Base-by-base conservation (phyloP, 2,329 filamentous ascomycete species). In the Chrysosporium keratinophilum region DNA sequence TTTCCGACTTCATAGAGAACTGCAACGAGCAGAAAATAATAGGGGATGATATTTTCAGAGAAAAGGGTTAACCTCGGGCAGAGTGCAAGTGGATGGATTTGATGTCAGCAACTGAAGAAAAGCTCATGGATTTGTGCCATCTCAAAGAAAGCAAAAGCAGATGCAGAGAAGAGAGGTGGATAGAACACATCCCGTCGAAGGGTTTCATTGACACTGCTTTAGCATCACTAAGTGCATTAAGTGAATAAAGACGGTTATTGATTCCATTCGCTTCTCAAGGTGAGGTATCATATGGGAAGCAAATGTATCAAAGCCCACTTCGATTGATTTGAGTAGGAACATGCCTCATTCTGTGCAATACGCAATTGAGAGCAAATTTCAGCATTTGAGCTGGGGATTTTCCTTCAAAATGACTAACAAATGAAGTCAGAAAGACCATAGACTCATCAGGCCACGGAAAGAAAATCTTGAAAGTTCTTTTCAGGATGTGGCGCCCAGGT, bases 251-350 rank as follows among this genome's bases (percentile, higher is more conserved):
- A 35, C 11, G 12, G 49, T 37, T 5, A 54, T 46, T 28, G 15
- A 41, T 40, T 42, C 7, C 23, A 54, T 54, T 54, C 37, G 23
- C 14, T 5, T 33, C 20, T 34, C 52, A 50, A 42, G 42, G 43
- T 44, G 42, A 39, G 19, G 15, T 43, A 17, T 1, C 10, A 42
- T 48, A 14, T 10, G 28, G n/a, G 28, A 7, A 17, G 17, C 12
- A 23, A n/a, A 52, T 23, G 11, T 37, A 23, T 14, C 19, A 46
- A 31, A 2, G n/a, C 33, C 10, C 10, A 14, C 17, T 14, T 10
- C 44, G 15, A 44, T 31, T 44, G 9, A 44, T 15, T n/a, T 5
- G n/a, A 42, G 15, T 17, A 19, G 20, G 17, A 51, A 28, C 35
- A 34, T 12, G 19, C 17, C 37, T 34, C 1, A 42, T 42, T 17